Conservation (phyloP, 2,329 filamentous ascomycete species). For the Acephala macrosclerotiorum region DNA sequence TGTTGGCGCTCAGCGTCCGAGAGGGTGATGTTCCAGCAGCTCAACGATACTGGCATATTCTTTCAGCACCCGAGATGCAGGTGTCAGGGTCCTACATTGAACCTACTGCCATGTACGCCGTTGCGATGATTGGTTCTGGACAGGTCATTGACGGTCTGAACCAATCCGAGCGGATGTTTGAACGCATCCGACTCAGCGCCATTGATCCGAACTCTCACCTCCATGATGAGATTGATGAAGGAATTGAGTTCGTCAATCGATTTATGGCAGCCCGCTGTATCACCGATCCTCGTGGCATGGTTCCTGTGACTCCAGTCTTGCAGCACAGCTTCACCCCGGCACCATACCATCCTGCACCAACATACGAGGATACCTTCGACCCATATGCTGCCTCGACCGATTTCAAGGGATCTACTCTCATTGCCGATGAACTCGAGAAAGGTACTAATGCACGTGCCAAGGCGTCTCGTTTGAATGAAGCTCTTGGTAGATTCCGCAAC, state of each 20-base stretch:
- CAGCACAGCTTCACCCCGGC: slow-evolving; percentile 57
- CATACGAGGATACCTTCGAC: slow-evolving; percentile 84
- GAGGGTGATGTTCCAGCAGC: slow-evolving; percentile 80
- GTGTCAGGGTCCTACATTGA: slow-evolving; percentile 77
- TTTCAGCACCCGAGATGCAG: slow-evolving; percentile 68
- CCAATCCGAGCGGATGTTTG: slow-evolving; percentile 86
- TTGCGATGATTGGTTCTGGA: slow-evolving; percentile 86
- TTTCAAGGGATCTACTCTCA: slow-evolving; percentile 89
- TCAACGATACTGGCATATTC: slow-evolving; percentile 79
- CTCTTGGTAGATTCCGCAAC: slow-evolving; percentile 84
- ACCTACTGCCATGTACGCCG: slow-evolving; percentile 87
- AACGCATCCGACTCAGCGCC: slow-evolving; percentile 74
- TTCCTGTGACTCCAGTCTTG: slow-evolving; percentile 54
- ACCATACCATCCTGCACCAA: slow-evolving; percentile 62
- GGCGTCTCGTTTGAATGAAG: slow-evolving; percentile 78
- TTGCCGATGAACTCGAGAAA: slow-evolving; percentile 89
- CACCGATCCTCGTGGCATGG: slow-evolving; percentile 59
- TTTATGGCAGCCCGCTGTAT: slow-evolving; percentile 66
- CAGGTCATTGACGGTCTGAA: slow-evolving; percentile 82
- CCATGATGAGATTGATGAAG: slow-evolving; percentile 86
- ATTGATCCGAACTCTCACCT: slow-evolving; percentile 60
- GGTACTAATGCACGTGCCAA: slow-evolving; percentile 68
- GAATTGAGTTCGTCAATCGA: slow-evolving; percentile 70
- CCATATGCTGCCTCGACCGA: slow-evolving; percentile 91
- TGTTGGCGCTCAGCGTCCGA: slow-evolving; percentile 87